Base-by-base conservation (phyloP, 345 rosid genomes). In the Isatis tinctoria region DNA sequence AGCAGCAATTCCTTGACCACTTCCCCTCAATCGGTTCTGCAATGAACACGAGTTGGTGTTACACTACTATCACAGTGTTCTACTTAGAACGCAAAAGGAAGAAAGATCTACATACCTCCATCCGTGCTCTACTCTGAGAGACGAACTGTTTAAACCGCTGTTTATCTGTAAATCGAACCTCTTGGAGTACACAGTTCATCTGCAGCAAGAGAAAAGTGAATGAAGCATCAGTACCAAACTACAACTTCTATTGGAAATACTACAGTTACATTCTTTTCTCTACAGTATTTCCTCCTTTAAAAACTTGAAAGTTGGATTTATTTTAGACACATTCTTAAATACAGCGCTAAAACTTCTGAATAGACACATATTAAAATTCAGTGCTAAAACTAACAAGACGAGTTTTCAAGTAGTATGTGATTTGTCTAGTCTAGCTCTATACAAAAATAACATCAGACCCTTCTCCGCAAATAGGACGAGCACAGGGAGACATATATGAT, bases 81-180 rank as follows among this genome's bases (percentile, higher is more conserved):
- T 30, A 14, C 20, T n/a, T 10, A 20, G 16, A 40, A 63, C 1
- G 27, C 3, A 40, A 41, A 30, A 33, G 37, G n/a, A 5, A 45
- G 32, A 65, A 51, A 74, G 47, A 1, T 16, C 32, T 40, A 32
- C 41, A 47, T 81, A 95, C 99, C 99, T 92, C 99, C 97, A 92
- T 90, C 81, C 91, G 78, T 57, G 98, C 98, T 92, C 85, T 92
- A 78, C 98, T 95, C 74, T 95, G 97, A 75, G 89, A 92, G 77
- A 92, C 96, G 74, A 95, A 92, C 68, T 95, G 99, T 87, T 88
- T 95, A 79, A 95, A 95, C 45, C 98, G 90, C 72, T 90, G 97
- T 78, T 90, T 93, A 82, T 95, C 99, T 2, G 94, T 92, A 59
- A 92, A 92, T 26, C 84, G 96, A 76, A 95, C 99, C 72, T 95